phyloP scores from a whole-genome alignment of 768 basidiomycete species.

The Amanita subjunquillea region DNA sequence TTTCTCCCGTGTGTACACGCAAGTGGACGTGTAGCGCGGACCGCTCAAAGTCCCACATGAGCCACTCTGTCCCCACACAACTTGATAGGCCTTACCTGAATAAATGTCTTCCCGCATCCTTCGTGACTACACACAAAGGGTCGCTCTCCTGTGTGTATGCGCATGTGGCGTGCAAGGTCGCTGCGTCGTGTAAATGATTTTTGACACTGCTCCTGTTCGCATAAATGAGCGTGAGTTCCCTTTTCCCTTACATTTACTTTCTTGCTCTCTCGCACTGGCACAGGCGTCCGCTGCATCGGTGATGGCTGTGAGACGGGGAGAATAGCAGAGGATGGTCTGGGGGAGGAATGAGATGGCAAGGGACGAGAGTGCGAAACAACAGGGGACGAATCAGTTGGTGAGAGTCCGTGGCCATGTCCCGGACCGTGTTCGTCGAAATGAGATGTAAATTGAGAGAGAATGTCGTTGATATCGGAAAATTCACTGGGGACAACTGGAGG shows the following conservation, averaged over 20 bases:
- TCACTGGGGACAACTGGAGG: constrained; percentile 44
- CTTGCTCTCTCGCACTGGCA: constrained; percentile 23
- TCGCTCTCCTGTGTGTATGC: constrained; percentile 86
- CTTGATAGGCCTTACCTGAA: constrained; percentile 51
- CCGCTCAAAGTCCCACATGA: constrained; percentile 35
- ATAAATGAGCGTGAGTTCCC: constrained; percentile 43
- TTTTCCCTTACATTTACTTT: constrained; percentile 35
- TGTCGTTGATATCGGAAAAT: constrained; percentile 68
- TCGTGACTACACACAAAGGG: constrained; percentile 66
- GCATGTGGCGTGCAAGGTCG: constrained; percentile 76
- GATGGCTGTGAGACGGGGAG: constrained; percentile 8
- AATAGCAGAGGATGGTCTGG: constrained; percentile 27
- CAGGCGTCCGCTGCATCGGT: constrained; percentile 11
- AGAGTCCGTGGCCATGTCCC: constrained; percentile 31
- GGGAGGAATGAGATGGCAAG: constrained; percentile 18
- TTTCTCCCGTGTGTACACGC: constrained; percentile 88
- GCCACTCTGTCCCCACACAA: constrained; percentile 8
- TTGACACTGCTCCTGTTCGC: constrained; percentile 62
- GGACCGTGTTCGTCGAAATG: constrained; percentile 43
- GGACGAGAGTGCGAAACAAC: constrained; percentile 34
- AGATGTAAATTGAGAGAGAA: constrained; percentile 61
- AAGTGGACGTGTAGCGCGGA: constrained; percentile 85
- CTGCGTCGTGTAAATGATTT: constrained; percentile 80
- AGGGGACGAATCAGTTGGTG: constrained; percentile 37
- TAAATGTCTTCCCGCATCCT: constrained; percentile 84